Evolutionary conservation across 106 monocot genomes (phyloP), one percentile per base, ranked within the genome.

Genomic region (Ottelia alismoides): DNA sequence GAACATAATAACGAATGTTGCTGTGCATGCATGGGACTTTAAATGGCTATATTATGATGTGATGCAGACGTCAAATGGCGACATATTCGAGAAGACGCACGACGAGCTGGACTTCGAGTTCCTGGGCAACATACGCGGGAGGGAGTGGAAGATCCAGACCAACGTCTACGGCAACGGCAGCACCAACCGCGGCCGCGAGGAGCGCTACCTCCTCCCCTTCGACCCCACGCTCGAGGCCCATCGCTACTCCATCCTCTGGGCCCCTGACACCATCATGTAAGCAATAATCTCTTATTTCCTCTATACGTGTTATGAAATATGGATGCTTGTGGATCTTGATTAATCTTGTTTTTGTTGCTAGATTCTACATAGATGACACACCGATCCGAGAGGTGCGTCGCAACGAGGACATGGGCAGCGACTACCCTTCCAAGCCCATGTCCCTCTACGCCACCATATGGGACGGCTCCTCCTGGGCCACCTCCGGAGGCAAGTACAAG

Each of bases 101-200:
- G 92, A 92, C 65, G 92, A 92, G 65, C 63, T 92, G 22, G 87
- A 93, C 64, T 93, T 93, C 40, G 92, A 93, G 73, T 93, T 93
- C 57, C 54, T 93, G 25, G 92, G 92, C n/a, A 87, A 93, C 66
- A 60, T 87, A 5, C 48, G 57, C 25, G 92, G 92, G 0, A 80
- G 68, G 63, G 62, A 73, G 18, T 87, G 92, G 92, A 69, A 77
- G 55, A 53, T 93, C 27, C 92, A 93, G 66, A 93, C 92, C 21
- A 93, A 93, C 29, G 58, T 87, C 0, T 93, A 93, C 45, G 92
- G 92, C 18, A 87, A 92, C 28, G 87, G 87, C 12, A 92, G 92
- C 83, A 87, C 87, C 11, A 70, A 32, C 65, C 74, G 80, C 3
- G 92, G 92, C 18, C 74, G 92, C 0, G 92, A 93, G 65, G 92